Evolutionary conservation across 768 basidiomycete genomes (phyloP), one percentile per base, ranked within the genome.

Genomic region (Ramaria sp.): DNA sequence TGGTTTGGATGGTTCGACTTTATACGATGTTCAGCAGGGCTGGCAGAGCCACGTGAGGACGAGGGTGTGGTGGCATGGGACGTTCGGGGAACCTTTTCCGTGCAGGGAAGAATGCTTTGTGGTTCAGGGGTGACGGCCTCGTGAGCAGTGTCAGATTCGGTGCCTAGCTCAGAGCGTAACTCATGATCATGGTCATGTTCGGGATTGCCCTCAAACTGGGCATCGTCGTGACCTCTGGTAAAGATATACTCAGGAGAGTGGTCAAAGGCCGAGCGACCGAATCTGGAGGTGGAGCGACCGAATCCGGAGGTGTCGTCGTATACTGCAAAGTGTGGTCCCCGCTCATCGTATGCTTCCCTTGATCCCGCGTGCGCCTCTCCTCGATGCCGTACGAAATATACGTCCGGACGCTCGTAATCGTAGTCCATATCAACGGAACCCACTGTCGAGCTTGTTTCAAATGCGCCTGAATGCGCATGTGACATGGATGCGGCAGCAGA

Each of bases 101-200:
- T n/a, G 53, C 27, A 34, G 3, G 53, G 2, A 15, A 34, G 15
- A 3, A 42, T 11, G 19, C 22, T 15, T 3, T 48, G 46, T n/a
- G 55, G 55, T 19, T 57, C 55, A 2, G 55, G 55, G 7, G 55
- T 57, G 20, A 57, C 48, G 13, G 55, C 55, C 46, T 57, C 55
- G 37, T 57, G 55, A 33, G 48, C 37, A 5, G 45, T 27, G 7
- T 49, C 46, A 19, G 34, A 47, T 31, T 55, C 54, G 27, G 41
- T 55, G 11, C 46, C 43, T 22, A 43, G 20, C 42, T 43, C 42
- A 5, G 42, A 43, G 42, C 42, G 42, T 19, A 17, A 5, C 17
- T 31, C 38, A 7, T 22, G 53, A 46, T 45, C 9, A 2, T 33
- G 53, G 22, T 24, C 38, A 5, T 43, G 53, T 13, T 22, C 38